phyloP scores from a whole-genome alignment of 1,284 basidiomycete species.

The Lignosus rhinocerotis region DNA sequence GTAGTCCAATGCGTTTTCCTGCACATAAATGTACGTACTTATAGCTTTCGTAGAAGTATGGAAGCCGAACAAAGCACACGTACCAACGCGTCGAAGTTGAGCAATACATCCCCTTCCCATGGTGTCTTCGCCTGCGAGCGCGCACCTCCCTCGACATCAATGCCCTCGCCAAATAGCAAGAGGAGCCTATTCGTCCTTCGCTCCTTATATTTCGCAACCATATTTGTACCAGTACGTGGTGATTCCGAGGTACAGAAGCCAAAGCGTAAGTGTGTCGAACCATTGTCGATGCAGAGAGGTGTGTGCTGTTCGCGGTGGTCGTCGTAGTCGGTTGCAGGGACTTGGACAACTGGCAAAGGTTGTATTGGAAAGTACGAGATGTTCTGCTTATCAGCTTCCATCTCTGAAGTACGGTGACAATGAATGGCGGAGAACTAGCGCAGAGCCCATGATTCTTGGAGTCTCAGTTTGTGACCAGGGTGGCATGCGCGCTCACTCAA shows the following conservation, averaged over 20 bases:
- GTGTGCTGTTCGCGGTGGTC: conserved; percentile 43
- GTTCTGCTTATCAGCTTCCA: conserved; percentile 24
- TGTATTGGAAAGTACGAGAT: conserved; percentile 31
- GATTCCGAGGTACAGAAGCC: conserved; percentile 70
- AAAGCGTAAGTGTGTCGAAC: conserved; percentile 84
- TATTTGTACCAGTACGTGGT: conserved; percentile 66
- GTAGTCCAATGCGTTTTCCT: conserved; percentile 96
- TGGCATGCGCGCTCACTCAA: conserved; percentile 7
- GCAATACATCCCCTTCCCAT: conserved; percentile 89
- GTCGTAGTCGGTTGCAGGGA: conserved; percentile 31
- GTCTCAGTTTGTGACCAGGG: background rate
- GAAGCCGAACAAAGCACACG: conserved; percentile 33
- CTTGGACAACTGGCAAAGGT: conserved; percentile 26
- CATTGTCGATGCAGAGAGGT: conserved; percentile 93
- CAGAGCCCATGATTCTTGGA: background rate
- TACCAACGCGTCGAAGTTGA: conserved; percentile 91
- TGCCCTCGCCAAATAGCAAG: conserved; percentile 81
- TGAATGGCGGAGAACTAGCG: background rate
- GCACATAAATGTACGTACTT: conserved; percentile 6
- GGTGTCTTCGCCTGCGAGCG: conserved; percentile 77
- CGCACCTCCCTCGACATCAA: conserved; percentile 82
- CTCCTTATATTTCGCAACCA: conserved; percentile 86
- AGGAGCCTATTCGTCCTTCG: conserved; percentile 79
- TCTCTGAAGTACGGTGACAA: background rate
- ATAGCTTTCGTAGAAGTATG: background rate